Conservation (phyloP, 78 protist species). For the Pigoraptor vietnamica region DNA sequence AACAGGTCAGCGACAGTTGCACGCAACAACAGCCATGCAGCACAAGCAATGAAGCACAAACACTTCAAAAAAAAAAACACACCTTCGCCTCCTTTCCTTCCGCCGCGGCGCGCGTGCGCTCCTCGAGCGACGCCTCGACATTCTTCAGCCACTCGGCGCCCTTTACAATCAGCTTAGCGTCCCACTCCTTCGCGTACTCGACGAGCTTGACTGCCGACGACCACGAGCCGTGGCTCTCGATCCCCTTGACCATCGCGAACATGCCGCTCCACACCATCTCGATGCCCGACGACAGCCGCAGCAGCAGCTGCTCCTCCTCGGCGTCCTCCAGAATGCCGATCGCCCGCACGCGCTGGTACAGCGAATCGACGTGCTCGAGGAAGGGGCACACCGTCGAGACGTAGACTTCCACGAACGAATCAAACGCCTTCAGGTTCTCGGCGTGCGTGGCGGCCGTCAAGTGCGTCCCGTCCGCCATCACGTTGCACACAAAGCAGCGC, state of each 20-base stretch:
- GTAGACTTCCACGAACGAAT: background rate
- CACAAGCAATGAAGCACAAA: background rate
- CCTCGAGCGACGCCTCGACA: background rate
- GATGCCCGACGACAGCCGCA: background rate
- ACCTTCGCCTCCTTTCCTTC: background rate
- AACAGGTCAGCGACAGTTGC: background rate
- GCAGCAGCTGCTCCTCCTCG: background rate
- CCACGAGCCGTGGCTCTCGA: background rate
- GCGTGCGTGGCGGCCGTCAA: background rate
- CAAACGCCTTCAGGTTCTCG: background rate
- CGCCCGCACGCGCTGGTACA: background rate
- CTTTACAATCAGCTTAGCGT: background rate
- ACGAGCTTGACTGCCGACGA: background rate
- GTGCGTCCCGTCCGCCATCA: background rate
- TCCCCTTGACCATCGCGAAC: background rate
- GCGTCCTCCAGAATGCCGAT: background rate
- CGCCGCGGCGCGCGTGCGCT: background rate
- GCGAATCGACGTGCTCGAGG: background rate
- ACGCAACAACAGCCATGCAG: background rate
- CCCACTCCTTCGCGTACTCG: background rate
- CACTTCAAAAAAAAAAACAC: background rate
- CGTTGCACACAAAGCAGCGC: background rate
- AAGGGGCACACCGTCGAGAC: background rate
- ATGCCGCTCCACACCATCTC: background rate
- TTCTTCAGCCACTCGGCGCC: background rate